These are phyloP conservation scores for Petunia axillaris DNA, from an alignment of 257 asterid species.

Conservation along the genomic window DNA sequence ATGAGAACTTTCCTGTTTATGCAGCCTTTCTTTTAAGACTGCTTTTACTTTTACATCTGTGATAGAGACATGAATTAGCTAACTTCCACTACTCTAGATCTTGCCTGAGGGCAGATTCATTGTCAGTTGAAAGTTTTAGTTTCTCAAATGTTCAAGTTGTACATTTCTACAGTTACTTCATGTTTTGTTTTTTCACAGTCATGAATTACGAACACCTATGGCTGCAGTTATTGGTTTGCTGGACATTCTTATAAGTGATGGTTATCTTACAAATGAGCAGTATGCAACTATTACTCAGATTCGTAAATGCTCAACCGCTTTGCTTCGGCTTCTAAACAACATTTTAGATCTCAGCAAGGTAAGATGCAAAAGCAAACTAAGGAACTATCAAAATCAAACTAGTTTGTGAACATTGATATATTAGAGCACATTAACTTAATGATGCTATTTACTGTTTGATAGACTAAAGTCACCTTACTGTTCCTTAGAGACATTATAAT, in stretches of 20 bases:
- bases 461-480: not conserved
- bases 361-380: constrained; percentile 21
- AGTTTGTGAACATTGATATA: constrained; percentile 5
- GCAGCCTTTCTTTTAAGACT: not conserved
- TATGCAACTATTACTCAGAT: constrained; percentile 77
- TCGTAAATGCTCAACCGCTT: constrained; percentile 89
- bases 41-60: not conserved
- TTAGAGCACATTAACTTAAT: not conserved
- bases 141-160: constrained; percentile 5
- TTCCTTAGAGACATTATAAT: constrained; percentile 13
- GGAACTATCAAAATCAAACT: not conserved
- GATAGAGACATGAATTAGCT: not conserved
- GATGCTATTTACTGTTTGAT: constrained; percentile 12
- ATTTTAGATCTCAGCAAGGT: constrained; percentile 98
- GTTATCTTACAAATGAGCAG: constrained; percentile 79
- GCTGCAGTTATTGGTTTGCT: constrained; percentile 96
- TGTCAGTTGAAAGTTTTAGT: constrained; percentile 5
- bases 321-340: constrained; percentile 87
- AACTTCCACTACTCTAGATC: not conserved
- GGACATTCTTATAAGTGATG: constrained; percentile 84
- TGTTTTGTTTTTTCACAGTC: constrained; percentile 50
- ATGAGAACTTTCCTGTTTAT: not conserved
- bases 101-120: not conserved
- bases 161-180: constrained; percentile 8
- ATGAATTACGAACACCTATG: constrained; percentile 95